Percentiles rank a stretch among this genome's conserved stretches.
These are phyloP conservation scores for Pyricularia pennisetigena DNA, from an alignment of 2,329 filamentous ascomycete species.

Conservation along the genomic window DNA sequence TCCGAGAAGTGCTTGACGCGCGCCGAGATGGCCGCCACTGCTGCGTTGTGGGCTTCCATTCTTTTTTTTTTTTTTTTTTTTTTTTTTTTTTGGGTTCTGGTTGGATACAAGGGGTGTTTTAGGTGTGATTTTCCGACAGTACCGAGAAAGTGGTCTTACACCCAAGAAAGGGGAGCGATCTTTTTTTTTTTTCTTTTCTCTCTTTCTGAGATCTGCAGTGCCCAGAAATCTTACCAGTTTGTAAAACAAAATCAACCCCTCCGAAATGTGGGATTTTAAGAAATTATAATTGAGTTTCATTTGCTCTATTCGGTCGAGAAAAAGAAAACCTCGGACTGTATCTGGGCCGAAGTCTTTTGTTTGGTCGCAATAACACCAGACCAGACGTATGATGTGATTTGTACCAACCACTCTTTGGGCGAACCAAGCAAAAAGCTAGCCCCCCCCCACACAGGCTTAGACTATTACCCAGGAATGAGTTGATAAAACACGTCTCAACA, in stretches of 20 bases:
- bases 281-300: not conserved
- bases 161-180: too few species aligned
- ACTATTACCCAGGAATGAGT: not conserved
- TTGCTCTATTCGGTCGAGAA: not conserved
- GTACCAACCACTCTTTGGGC: too few species aligned
- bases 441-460: not conserved
- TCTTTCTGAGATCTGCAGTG: too few species aligned
- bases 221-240: not conserved
- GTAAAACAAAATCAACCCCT: not conserved
- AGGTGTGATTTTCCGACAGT: not conserved
- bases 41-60: constrained; percentile 34
- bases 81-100: too few species aligned
- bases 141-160: not conserved
- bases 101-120: too few species aligned
- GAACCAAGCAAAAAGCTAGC: not conserved
- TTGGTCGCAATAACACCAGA: not conserved
- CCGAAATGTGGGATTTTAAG: not conserved
- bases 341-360: not conserved
- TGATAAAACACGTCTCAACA: not conserved
- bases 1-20: constrained; percentile 33
- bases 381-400: not conserved
- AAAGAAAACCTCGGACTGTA: not conserved
- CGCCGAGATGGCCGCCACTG: constrained; percentile 31
- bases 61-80: not conserved
- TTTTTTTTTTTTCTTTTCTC: too few species aligned